Base-by-base conservation (phyloP, 768 basidiomycete genomes). In the Phallus indusiatus region DNA sequence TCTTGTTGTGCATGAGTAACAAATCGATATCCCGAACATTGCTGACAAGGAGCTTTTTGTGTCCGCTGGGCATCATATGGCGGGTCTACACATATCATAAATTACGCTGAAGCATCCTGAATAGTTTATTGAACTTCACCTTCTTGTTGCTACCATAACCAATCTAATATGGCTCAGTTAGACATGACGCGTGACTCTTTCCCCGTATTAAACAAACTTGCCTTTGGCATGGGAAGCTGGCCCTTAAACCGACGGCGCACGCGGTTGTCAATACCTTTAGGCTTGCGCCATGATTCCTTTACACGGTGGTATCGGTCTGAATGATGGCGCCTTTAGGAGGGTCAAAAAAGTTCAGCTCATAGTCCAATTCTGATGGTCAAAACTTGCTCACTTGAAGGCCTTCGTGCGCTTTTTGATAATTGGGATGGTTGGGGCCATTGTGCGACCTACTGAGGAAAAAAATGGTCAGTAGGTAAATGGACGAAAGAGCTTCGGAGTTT, bases 181-280 rank as follows among this genome's bases (percentile, higher is more conserved):
- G 33, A 17, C 20, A 34, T 36, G 33, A 18, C 42, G 9, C 35
- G 33, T 42, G 34, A 34, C 21, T 37, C 28, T 49, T 24, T n/a
- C 21, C 28, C 49, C 16, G 50, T 50, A 52, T 28, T 28, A 7
- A 28, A 28, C 2, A 33, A 49, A 68, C 80, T 67, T 66, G 93
- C 93, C 82, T 93, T 94, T 71, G 94, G 94, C 95, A 98, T 97
- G 64, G 93, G 81, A 60, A 83, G 81, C 74, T 95, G 93, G 57
- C 95, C 95, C 81, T 93, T 96, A 81, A 92, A 93, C 69, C 90
- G 85, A 66, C 90, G 84, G 72, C 93, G 81, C 68, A 96, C 94
- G 69, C 94, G 85, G 85, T 98, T 98, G 74, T 98, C 95, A 68
- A 97, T 98, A 91, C 95, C 96, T 85, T 98, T 99, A 66, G 96